Base-by-base conservation (phyloP, 345 rosid species). In the Dimocarpus longan region DNA sequence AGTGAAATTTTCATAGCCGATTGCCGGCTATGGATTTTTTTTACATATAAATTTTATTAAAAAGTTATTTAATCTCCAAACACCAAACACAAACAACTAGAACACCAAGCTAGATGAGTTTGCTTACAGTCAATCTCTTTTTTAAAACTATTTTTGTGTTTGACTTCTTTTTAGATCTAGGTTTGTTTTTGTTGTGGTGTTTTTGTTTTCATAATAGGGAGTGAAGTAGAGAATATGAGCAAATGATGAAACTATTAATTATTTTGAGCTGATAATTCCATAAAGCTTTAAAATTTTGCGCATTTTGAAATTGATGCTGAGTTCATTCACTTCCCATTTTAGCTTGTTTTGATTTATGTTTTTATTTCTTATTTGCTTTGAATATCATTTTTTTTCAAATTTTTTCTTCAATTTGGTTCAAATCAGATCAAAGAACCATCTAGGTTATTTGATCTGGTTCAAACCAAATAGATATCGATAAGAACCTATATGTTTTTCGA, bases 301-400 rank as follows among this genome's bases (percentile, higher is more conserved):
- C 90, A 87, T 89, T 89, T 89, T 89, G 87, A 89, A 87, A 86
- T 89, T 85, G 92, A 89, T 87, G 90, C 85, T 84, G 80, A 21
- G 21, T 73, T 59, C 15, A 2, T 66, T 50, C 64, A 5, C 13
- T 42, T 39, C 11, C 50, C 28, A 64, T 66, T 73, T 5, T 48
- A 54, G n/a, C 1, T 76, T 70, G n/a, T 26, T 10, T 1, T 40
- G 48, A 18, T 11, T n/a, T 6, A 40, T 28, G 6, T 1, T 19
- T 10, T 1, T 28, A 1, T 24, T 21, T 39, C 69, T 5, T 37
- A 10, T 67, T 65, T 10, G n/a, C 85, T 39, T 67, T 6, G 12
- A 67, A 40, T 67, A 8, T 54, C 4, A 12, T 1, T 15, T 11
- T 50, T 50, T 3, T 10, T 50, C 28, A 26, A 26, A 26, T 0